phyloP scores from a whole-genome alignment of 495 filamentous ascomycete species.

The Xylaria cubensis region DNA sequence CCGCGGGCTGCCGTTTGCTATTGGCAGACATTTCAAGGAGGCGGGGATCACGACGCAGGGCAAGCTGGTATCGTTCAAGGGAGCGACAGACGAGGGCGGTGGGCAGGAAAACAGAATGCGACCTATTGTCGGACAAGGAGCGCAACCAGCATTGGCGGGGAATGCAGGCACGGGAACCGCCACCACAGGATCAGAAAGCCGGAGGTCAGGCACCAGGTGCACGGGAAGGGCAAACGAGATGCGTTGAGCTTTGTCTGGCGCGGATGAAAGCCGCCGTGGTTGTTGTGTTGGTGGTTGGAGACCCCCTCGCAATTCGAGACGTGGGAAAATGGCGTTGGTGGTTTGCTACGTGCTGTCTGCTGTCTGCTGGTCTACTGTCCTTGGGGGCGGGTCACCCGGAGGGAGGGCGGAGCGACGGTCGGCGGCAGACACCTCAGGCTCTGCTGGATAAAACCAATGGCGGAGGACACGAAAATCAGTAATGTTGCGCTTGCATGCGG shows the following conservation, averaged over 20 bases:
- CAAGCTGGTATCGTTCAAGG: slow-evolving; percentile 44
- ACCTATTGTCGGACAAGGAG: slow-evolving; percentile 25
- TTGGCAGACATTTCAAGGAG: slow-evolving; percentile 59
- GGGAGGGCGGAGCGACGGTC: slow-evolving; percentile 4
- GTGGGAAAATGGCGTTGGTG: slow-evolving; percentile 19
- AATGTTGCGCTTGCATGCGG: background rate
- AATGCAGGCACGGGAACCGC: slow-evolving; percentile 28
- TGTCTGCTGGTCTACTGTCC: slow-evolving; percentile 7
- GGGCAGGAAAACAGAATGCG: slow-evolving; percentile 22
- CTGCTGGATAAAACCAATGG: slow-evolving; percentile 6
- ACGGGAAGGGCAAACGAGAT: background rate
- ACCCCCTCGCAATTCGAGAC: slow-evolving; percentile 14
- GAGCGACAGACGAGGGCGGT: slow-evolving; percentile 23
- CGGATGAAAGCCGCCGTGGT: slow-evolving; percentile 8
- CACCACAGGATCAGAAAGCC: slow-evolving; percentile 21
- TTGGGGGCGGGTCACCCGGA: slow-evolving; percentile 26
- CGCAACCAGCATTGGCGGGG: slow-evolving; percentile 29
- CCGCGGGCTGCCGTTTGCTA: slow-evolving; percentile 50
- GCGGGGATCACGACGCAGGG: slow-evolving; percentile 35
- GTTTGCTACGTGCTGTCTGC: background rate
- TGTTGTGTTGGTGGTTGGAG: slow-evolving; percentile 9
- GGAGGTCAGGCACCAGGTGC: background rate
- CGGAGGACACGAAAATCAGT: background rate
- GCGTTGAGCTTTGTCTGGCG: slow-evolving; percentile 15
- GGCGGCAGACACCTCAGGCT: slow-evolving; percentile 11